Base-by-base conservation (phyloP, 495 filamentous ascomycete genomes). In the Geoglossum glabrum region DNA sequence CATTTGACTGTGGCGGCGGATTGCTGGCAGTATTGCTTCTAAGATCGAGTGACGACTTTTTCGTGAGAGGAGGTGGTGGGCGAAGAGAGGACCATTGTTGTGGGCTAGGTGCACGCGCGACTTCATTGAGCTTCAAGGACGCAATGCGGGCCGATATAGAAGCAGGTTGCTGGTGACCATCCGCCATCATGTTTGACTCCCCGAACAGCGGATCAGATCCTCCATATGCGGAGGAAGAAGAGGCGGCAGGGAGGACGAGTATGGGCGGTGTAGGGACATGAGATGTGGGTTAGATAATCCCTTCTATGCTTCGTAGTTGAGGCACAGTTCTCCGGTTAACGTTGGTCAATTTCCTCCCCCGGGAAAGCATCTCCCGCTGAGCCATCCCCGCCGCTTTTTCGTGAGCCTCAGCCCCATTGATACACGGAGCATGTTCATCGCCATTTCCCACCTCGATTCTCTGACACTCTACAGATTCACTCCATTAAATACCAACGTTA, bases 101-200 rank as follows among this genome's bases (percentile, higher is more conserved):
- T 62, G 33, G 59, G 62, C 50, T 66, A 27, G 70, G 65, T 19
- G 65, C 64, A 21, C 71, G 68, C 28, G 76, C 74, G 47, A 79
- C 67, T 59, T 83, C 73, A 36, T 75, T 70, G 56, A 76, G 70
- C 60, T 82, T 81, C 47, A 83, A 66, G 25, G 75, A 72, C 47
- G 77, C 76, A 59, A 84, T 82, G 52, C 80, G 76, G 51, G 74
- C 69, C 63, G 76, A 72, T 57, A 83, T 78, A 5, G 79, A 79
- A 31, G 69, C 63, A 23, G 72, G 63, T 60, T 72, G 51, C 28
- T 27, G 40, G 3, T 17, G 23, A 4, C 17, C 13, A 5, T 45
- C 40, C n/a, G 40, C 40, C 40, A 45, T 45, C 2, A 10, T 21
- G 17, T 1, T 13, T 45, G n/a, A 1, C n/a, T 5, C 23, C n/a